These are phyloP conservation scores for Aspergillus carlsbadensis DNA, from an alignment of 495 filamentous ascomycete species.

Conservation along the genomic window DNA sequence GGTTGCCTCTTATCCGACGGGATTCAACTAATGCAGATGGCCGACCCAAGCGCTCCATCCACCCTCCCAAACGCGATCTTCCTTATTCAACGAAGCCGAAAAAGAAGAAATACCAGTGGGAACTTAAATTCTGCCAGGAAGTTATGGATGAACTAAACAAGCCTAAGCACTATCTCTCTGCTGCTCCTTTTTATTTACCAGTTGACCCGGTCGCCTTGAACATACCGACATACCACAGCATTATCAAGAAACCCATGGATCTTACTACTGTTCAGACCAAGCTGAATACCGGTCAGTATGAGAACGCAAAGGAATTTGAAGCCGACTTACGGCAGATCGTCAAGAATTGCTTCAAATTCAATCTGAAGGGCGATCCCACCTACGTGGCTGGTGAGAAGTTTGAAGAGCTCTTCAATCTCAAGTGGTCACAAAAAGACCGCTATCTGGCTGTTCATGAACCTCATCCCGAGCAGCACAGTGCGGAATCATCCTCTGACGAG, in stretches of 20 bases:
- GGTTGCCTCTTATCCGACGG: constrained; percentile 88
- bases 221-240: constrained; percentile 87
- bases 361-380: constrained; percentile 73
- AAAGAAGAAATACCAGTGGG: constrained; percentile 88
- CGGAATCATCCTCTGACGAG: constrained; percentile 57
- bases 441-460: constrained; percentile 77
- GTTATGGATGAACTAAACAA: constrained; percentile 77
- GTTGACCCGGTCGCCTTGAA: constrained; percentile 94
- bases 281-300: constrained; percentile 77
- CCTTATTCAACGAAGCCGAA: constrained; percentile 80
- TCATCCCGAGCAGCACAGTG: constrained; percentile 49
- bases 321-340: constrained; percentile 79
- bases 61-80: constrained; percentile 86
- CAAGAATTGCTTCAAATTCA: constrained; percentile 89
- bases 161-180: constrained; percentile 61
- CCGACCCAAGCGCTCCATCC: constrained; percentile 90
- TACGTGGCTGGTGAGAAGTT: constrained; percentile 67
- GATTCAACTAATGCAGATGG: constrained; percentile 75
- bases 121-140: constrained; percentile 86
- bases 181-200: constrained; percentile 70
- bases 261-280: constrained; percentile 73
- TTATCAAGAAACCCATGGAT: constrained; percentile 98
- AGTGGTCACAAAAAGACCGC: constrained; percentile 70
- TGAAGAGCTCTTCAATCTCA: constrained; percentile 67
- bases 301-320: constrained; percentile 81